Conservation (phyloP, 257 asterid genomes). For the Plantago major region DNA sequence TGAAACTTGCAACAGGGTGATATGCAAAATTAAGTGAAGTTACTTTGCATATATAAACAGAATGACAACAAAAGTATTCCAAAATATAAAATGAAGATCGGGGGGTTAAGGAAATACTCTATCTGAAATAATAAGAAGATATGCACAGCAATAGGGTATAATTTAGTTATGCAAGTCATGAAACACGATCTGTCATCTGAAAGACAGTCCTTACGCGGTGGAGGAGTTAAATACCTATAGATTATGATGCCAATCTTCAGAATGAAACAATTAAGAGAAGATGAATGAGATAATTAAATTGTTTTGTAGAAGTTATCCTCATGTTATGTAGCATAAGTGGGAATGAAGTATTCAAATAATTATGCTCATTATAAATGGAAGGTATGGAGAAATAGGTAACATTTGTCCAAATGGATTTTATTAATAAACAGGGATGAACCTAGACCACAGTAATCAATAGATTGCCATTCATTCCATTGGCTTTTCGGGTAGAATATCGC, state of each 20-base stretch:
- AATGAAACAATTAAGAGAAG: constrained; percentile 18
- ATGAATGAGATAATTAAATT: constrained; percentile 4
- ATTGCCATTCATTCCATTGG: constrained; percentile 2
- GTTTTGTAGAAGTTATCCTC: constrained; percentile 6
- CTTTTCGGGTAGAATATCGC: constrained; percentile 12
- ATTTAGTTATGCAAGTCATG: neutral
- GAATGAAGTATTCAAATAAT: neutral
- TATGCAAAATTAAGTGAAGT: constrained; percentile 1
- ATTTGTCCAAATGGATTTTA: constrained; percentile 16
- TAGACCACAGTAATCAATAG: neutral
- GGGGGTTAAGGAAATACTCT: neutral
- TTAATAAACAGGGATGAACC: constrained; percentile 3
- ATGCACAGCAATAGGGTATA: neutral
- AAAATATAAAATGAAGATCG: too few relatives aligned
- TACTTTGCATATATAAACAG: neutral
- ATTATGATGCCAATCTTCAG: constrained; percentile 17
- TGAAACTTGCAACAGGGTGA: neutral
- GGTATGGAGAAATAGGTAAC: neutral
- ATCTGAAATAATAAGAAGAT: neutral
- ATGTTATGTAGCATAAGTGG: neutral
- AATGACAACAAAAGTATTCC: neutral
- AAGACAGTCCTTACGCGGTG: constrained; percentile 3
- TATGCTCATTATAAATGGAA: neutral
- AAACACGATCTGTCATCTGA: neutral
- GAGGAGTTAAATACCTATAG: constrained; percentile 6